phyloP scores from a whole-genome alignment of 2,329 filamentous ascomycete genomes.

The Xylariaceae sp. region DNA sequence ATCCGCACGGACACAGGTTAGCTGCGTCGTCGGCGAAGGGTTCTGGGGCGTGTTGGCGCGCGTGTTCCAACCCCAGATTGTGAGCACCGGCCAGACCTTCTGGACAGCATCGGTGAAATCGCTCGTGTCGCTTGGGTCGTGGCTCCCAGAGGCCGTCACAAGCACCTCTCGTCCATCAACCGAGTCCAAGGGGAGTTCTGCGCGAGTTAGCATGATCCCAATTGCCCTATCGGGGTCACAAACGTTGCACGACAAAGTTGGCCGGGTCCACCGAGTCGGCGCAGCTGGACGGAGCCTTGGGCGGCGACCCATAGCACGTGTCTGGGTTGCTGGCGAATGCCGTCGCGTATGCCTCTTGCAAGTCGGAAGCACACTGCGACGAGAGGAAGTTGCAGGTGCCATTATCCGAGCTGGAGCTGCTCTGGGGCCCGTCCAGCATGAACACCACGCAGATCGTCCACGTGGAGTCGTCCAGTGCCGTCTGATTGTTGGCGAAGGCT shows the following conservation, averaged over 20 bases:
- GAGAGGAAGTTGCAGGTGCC: slow-evolving; percentile 13
- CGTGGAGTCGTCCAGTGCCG: slow-evolving; percentile 16
- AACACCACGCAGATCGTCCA: slow-evolving; percentile 22
- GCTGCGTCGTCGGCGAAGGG: slow-evolving; percentile 12
- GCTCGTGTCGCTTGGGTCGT: slow-evolving; percentile 10
- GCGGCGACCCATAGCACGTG: slow-evolving; percentile 19
- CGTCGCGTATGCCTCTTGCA: slow-evolving; percentile 18
- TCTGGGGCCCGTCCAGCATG: slow-evolving; percentile 13
- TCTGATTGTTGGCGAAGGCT: slow-evolving; percentile 7
- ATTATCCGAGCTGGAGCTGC: slow-evolving; percentile 8
- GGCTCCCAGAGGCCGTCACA: slow-evolving; percentile 18
- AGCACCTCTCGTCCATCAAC: slow-evolving; percentile 18
- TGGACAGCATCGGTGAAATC: slow-evolving; percentile 9
- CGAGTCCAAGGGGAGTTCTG: slow-evolving; percentile 18
- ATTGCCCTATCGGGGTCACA: slow-evolving; percentile 1
- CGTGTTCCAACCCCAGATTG: slow-evolving; percentile 21
- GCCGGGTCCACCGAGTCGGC: slow-evolving; percentile 13
- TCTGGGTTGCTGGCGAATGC: slow-evolving; percentile 17
- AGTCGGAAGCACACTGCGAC: slow-evolving; percentile 17
- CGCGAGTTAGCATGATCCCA: background rate
- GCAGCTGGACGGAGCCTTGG: slow-evolving; percentile 18
- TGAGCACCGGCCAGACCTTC: slow-evolving; percentile 18
- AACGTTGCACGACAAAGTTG: slow-evolving; percentile 17
- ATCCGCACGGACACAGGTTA: slow-evolving; percentile 16
- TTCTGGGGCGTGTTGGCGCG: slow-evolving; percentile 14